Conservation (phyloP, 257 asterid genomes). For the Solanum appendiculatum region DNA sequence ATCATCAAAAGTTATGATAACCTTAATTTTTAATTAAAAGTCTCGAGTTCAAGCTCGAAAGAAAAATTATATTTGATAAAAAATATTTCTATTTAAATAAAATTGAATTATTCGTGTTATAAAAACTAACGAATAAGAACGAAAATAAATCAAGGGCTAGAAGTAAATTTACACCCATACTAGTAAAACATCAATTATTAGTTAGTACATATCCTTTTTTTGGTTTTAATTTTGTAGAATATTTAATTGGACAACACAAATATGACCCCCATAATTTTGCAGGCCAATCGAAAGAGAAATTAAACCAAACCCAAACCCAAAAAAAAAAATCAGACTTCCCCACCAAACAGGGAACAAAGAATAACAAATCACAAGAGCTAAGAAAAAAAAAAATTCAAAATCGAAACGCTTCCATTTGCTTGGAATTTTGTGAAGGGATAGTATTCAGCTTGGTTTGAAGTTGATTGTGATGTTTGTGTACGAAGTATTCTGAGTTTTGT, state of each 20-base stretch:
- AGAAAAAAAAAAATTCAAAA: neutral
- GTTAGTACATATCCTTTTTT: neutral
- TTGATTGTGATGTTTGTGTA: neutral
- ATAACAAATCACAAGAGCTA: neutral
- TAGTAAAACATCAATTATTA: neutral
- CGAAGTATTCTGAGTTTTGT: neutral
- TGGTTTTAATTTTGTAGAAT: neutral
- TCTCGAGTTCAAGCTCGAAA: neutral
- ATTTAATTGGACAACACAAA: neutral
- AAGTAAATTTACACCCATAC: neutral
- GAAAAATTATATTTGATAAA: neutral
- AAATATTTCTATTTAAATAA: fast-evolving
- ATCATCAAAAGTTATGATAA: neutral
- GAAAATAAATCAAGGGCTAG: neutral
- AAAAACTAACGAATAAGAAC: neutral
- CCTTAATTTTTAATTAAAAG: neutral
- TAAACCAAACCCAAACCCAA: neutral
- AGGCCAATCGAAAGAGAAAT: constrained; percentile 1
- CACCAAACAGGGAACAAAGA: neutral
- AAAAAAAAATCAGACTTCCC: neutral
- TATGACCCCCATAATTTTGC: neutral
- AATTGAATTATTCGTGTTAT: neutral
- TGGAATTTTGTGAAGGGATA: neutral
- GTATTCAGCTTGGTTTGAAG: neutral
- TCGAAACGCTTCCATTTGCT: neutral